Conservation (phyloP, 805 yeast species). For the Sugiyamaella boreocaroliniensis region DNA sequence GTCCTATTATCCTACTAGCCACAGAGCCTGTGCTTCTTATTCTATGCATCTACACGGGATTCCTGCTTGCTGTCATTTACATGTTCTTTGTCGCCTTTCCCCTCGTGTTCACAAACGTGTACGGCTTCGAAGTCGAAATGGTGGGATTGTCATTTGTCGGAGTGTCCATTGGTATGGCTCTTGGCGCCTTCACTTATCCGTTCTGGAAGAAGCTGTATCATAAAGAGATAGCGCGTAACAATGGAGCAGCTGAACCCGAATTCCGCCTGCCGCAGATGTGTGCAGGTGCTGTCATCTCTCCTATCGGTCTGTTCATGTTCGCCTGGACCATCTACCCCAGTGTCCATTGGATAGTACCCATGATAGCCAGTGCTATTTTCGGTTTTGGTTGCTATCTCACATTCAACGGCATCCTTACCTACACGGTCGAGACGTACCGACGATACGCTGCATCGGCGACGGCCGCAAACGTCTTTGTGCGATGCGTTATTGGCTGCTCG, state of each 20-base stretch:
- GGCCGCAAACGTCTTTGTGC: constrained; percentile 77
- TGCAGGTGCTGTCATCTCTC: constrained; percentile 41
- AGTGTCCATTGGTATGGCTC: constrained; percentile 57
- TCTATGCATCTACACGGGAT: constrained; percentile 50
- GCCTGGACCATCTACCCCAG: constrained; percentile 44
- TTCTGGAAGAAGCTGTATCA: constrained; percentile 23
- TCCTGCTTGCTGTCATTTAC: constrained; percentile 51
- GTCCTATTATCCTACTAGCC: constrained; percentile 45
- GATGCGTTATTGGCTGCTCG: constrained; percentile 69
- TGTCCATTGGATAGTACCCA: constrained; percentile 48
- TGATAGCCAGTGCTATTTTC: constrained; percentile 52
- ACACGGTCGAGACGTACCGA: constrained; percentile 28
- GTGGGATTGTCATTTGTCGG: constrained; percentile 58
- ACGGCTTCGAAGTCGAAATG: constrained; percentile 41
- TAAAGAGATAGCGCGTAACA: constrained; percentile 36
- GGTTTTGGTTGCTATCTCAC: constrained; percentile 34
- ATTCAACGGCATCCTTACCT: constrained; percentile 31
- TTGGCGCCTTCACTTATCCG: constrained; percentile 40
- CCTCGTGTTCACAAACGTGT: constrained; percentile 44
- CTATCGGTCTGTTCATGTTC: constrained; percentile 45
- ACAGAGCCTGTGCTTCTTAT: constrained; percentile 51
- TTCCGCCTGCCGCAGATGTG: constrained; percentile 44
- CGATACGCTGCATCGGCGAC: constrained; percentile 75
- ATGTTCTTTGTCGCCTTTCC: constrained; percentile 57
- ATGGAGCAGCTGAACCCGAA: constrained; percentile 43